Evolutionary conservation across 2,329 filamentous ascomycete species (phyloP), one percentile per base, ranked within the genome.

Genomic region (Claviceps arundinis): DNA sequence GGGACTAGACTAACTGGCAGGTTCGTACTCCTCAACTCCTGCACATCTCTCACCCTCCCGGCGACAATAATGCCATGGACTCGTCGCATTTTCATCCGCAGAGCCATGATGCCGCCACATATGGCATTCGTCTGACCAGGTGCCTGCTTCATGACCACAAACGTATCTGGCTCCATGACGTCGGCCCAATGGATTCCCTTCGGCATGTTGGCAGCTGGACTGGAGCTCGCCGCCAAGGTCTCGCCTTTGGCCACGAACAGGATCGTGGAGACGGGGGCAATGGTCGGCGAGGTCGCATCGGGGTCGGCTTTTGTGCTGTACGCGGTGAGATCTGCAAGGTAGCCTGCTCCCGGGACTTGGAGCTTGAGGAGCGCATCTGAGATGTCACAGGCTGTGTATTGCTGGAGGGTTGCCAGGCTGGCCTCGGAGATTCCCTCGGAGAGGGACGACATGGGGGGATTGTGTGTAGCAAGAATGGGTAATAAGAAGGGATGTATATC

Each of bases 51-150:
- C 5, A 84, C 77, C 41, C 85, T 70, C 1, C 85, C 85, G 57
- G 80, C 75, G 7, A 87, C 81, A n/a, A 89, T 68, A 11, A 84
- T 74, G 2, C 75, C 84, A 57, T 72, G 71, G 17, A 77, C 78
- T 14, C 78, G 77, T 11, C 82, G 71, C 14, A 75, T 64, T 59
- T 81, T 80, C 76, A 89, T 85, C 19, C 85, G 73, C 34, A 77
- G 70, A 5, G 83, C 85, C 77, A 89, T 85, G 57, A 89, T 87
- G 17, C 85, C 85, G n/a, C 86, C 86, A 5, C 87, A 75, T 7
- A 87, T 75, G 5, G 85, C 85, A 65, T 85, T 87, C 50, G 73
- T 74, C 62, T 88, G 84, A 1, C 72, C 74, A 0, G 70, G 60
- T 0, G 84, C 82, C 60, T 89, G 84, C 55, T 79, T 77, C 54